Evolutionary conservation across 2,329 filamentous ascomycete species (phyloP).

Genomic region (Aureobasidium pullulans): DNA sequence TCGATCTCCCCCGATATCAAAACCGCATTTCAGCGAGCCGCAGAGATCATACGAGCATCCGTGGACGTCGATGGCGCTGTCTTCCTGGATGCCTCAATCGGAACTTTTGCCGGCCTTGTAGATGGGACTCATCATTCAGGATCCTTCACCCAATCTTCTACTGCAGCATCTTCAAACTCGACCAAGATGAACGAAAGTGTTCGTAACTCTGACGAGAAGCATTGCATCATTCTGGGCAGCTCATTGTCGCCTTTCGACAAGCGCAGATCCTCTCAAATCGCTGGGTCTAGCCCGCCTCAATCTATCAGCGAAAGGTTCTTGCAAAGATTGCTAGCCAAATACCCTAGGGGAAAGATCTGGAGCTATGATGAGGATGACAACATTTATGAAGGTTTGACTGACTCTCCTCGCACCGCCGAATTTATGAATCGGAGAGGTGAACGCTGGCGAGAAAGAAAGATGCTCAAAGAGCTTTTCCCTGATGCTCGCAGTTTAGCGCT

Average conservation of each 20-base stretch:
- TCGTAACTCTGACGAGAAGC: background rate
- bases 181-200: background rate
- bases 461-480: constrained; percentile 28
- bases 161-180: background rate
- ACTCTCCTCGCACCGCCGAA: background rate
- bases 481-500: constrained; percentile 39
- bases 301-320: constrained; percentile 17
- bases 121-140: background rate
- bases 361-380: constrained; percentile 25
- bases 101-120: constrained; percentile 18
- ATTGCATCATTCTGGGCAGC: constrained; percentile 1
- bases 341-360: constrained; percentile 30
- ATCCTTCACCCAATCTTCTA: background rate
- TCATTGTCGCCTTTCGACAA: background rate
- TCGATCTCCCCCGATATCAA: constrained; percentile 26
- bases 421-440: background rate
- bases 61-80: constrained; percentile 39
- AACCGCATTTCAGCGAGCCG: constrained; percentile 32
- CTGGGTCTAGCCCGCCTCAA: background rate
- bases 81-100: constrained; percentile 29
- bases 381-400: background rate
- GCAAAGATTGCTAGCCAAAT: constrained; percentile 21
- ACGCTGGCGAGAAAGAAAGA: constrained; percentile 6
- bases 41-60: constrained; percentile 37
- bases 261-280: background rate